Evolutionary conservation across 2,329 filamentous ascomycete genomes (phyloP).

Genomic region (Gremmenia infestans): DNA sequence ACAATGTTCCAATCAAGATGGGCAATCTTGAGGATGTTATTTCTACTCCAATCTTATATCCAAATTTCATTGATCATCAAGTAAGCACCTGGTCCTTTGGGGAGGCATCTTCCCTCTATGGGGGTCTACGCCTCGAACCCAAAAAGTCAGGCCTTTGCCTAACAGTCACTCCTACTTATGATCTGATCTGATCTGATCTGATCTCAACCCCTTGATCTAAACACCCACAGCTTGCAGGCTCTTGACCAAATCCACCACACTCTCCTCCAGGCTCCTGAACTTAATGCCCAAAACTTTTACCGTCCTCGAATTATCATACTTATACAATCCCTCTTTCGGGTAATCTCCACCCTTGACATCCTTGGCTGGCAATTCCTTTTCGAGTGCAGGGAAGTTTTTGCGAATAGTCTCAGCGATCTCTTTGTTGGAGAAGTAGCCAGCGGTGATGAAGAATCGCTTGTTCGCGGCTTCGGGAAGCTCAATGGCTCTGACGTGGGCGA

Average conservation of each 20-base stretch:
- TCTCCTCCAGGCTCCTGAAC: conserved; percentile 53
- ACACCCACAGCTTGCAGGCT: conserved; percentile 30
- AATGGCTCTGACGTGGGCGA: conserved; percentile 57
- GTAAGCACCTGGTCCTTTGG: no score
- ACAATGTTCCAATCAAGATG: no score
- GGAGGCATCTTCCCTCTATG: no score
- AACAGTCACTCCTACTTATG: neutral
- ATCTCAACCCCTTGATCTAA: neutral
- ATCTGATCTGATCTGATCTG: neutral
- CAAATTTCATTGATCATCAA: no score
- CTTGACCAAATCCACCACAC: conserved; percentile 54
- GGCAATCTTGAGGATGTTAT: no score
- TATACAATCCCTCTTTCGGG: conserved; percentile 41
- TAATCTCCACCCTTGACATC: conserved; percentile 35
- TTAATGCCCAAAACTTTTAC: conserved; percentile 54
- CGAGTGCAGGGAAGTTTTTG: conserved; percentile 50
- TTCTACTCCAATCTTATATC: no score
- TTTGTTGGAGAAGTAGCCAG: conserved; percentile 56
- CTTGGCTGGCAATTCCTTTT: conserved; percentile 40
- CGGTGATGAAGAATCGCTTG: conserved; percentile 60
- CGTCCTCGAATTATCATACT: conserved; percentile 51
- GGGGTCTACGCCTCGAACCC: no score
- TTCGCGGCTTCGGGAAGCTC: conserved; percentile 51
- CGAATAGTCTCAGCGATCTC: conserved; percentile 51
- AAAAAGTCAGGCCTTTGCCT: no score